Percentiles rank a stretch among this genome's conserved stretches.
Evolutionary conservation across 163 green algal genomes (phyloP).

Genomic region (Chlorella variabilis): DNA sequence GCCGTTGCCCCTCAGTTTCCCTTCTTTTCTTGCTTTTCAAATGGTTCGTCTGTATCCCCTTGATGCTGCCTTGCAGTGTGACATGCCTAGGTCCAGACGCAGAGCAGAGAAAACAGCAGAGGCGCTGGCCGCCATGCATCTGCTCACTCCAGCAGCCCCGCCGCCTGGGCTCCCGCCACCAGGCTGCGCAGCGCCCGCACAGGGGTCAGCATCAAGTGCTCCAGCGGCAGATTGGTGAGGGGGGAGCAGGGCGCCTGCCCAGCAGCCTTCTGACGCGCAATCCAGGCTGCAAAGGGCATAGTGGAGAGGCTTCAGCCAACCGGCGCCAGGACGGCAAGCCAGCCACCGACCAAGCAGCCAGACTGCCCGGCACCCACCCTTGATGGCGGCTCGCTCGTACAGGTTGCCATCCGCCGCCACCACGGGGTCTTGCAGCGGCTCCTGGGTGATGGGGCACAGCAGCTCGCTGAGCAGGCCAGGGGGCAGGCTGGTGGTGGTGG

Average conservation of each 20-base stretch:
- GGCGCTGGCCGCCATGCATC: too few relatives aligned
- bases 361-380: slow-evolving; percentile 3
- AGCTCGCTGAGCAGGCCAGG: slow-evolving; percentile 28
- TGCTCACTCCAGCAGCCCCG: not conserved
- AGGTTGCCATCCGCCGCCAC: slow-evolving; percentile 65
- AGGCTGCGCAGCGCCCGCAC: not conserved
- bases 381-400: slow-evolving; percentile 69
- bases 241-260: slow-evolving; percentile 57
- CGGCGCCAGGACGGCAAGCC: too few relatives aligned
- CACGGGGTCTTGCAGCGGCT: slow-evolving; percentile 68
- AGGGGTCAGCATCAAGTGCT: slow-evolving; percentile 29
- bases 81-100: too few relatives aligned
- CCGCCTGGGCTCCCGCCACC: not conserved
- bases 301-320: not conserved
- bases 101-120: too few relatives aligned
- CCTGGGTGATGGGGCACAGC: slow-evolving; percentile 74
- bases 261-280: slow-evolving; percentile 51
- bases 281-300: slow-evolving; percentile 1
- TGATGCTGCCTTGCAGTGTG: too few relatives aligned
- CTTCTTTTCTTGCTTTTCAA: too few relatives aligned
- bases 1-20: too few relatives aligned
- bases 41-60: too few relatives aligned
- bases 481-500: not conserved
- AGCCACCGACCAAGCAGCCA: not conserved
- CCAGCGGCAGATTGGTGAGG: slow-evolving; percentile 71